phyloP scores from a whole-genome alignment of 805 yeast genomes.

The Starmerella sirachaensis region DNA sequence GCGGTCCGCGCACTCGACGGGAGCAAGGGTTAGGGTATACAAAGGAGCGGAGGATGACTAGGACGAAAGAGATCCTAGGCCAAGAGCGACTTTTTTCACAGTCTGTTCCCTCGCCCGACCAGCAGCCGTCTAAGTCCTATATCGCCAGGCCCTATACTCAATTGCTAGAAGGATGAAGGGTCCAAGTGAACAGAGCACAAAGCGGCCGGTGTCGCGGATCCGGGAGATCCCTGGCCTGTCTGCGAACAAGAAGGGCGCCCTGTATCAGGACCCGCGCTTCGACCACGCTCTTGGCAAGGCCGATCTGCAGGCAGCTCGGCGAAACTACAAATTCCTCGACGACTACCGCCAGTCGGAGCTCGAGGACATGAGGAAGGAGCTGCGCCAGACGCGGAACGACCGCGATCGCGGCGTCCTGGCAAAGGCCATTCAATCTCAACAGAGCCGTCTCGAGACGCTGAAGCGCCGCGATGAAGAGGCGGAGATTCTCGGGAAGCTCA shows the following conservation, averaged over 20 bases:
- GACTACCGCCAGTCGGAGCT: constrained; percentile 73
- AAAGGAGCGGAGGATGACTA: too few species aligned
- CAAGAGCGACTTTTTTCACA: too few species aligned
- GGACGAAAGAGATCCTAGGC: too few species aligned
- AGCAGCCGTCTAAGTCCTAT: too few species aligned
- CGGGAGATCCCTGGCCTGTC: constrained; percentile 48
- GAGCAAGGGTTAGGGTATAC: too few species aligned
- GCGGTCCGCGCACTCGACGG: too few species aligned
- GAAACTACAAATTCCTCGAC: constrained; percentile 74
- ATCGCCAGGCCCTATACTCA: background rate
- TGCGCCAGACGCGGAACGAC: constrained; percentile 36
- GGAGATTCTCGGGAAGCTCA: constrained; percentile 50
- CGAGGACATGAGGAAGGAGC: constrained; percentile 40
- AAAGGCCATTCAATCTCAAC: constrained; percentile 28
- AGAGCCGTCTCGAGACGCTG: constrained; percentile 44
- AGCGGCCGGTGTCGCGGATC: constrained; percentile 53
- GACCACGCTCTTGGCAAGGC: constrained; percentile 84
- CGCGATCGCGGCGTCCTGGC: constrained; percentile 31
- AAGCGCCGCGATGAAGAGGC: constrained; percentile 65
- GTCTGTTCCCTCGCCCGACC: too few species aligned
- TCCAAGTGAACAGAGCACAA: constrained; percentile 69
- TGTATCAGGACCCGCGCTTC: constrained; percentile 75
- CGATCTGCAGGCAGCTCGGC: constrained; percentile 52
- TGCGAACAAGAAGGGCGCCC: constrained; percentile 28
- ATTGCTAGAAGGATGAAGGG: constrained; percentile 52